A percentile compares a stretch with the other conserved stretches of the same genome.
Conservation (phyloP, 441 rosid species). For the Brassica balearica region DNA sequence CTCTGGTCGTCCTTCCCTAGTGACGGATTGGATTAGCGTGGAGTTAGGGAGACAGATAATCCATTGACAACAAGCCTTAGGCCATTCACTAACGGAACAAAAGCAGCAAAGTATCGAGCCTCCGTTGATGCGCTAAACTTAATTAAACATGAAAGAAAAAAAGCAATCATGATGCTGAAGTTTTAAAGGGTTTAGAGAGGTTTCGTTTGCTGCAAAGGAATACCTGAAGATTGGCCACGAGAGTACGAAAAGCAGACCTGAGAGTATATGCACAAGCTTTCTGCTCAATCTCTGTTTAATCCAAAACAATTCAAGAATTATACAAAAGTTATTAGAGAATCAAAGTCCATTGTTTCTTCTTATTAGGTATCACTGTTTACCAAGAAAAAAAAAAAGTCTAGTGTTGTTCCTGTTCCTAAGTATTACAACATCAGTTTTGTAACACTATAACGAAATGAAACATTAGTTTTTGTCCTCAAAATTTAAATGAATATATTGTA, state of each 20-base stretch:
- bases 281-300: constrained; percentile 76
- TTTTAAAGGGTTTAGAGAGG: background rate
- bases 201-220: background rate
- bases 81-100: constrained; percentile 78
- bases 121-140: constrained; percentile 66
- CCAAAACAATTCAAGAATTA: background rate
- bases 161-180: constrained; percentile 23
- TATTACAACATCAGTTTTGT: background rate
- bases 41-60: constrained; percentile 58
- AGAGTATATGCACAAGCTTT: constrained; percentile 85
- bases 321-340: background rate
- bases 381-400: background rate
- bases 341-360: background rate
- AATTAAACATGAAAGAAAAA: constrained; percentile 9
- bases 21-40: constrained; percentile 72
- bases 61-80: constrained; percentile 71
- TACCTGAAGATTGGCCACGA: constrained; percentile 95
- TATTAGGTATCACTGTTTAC: background rate
- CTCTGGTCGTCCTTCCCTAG: constrained; percentile 87
- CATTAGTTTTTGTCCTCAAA: background rate
- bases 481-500: background rate
- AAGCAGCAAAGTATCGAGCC: constrained; percentile 81
- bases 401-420: background rate
- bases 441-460: background rate
- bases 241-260: constrained; percentile 74